A percentile compares a stretch with the other conserved stretches of the same genome.
These are phyloP conservation scores for Lasiodiplodia sp. DNA, from an alignment of 2,329 filamentous ascomycete genomes.

Conservation along the genomic window DNA sequence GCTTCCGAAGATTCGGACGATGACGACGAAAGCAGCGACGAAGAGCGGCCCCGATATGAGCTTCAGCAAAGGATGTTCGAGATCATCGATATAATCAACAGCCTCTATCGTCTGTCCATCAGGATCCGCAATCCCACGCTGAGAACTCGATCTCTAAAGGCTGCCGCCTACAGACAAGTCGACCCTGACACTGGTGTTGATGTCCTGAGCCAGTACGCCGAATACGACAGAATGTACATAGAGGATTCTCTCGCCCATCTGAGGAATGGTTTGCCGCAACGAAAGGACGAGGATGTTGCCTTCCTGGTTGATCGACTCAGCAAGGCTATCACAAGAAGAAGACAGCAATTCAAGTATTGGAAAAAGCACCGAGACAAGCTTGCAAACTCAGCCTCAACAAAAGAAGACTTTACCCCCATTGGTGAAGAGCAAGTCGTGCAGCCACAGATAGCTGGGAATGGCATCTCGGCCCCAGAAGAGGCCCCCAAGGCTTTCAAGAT, in stretches of 20 bases:
- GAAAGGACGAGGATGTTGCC: constrained; percentile 34
- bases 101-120: constrained; percentile 48
- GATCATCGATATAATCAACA: constrained; percentile 47
- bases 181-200: constrained; percentile 47
- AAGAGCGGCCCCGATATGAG: constrained; percentile 39
- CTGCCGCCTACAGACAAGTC: constrained; percentile 43
- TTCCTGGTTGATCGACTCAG: constrained; percentile 40
- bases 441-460: neutral
- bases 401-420: neutral
- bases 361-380: constrained; percentile 46
- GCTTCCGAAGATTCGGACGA: constrained; percentile 38
- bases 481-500: neutral
- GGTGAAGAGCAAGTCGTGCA: neutral
- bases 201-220: constrained; percentile 42
- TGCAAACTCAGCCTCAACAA: neutral
- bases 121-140: constrained; percentile 46
- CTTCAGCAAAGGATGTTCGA: constrained; percentile 46
- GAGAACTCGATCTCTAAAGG: constrained; percentile 45
- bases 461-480: neutral
- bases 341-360: constrained; percentile 50
- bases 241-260: constrained; percentile 41
- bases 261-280: constrained; percentile 32
- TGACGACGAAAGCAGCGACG: constrained; percentile 38
- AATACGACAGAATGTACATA: constrained; percentile 41
- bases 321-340: constrained; percentile 43